Conservation (phyloP, 164 flowering plant species). For the Pachysandra terminalis region DNA sequence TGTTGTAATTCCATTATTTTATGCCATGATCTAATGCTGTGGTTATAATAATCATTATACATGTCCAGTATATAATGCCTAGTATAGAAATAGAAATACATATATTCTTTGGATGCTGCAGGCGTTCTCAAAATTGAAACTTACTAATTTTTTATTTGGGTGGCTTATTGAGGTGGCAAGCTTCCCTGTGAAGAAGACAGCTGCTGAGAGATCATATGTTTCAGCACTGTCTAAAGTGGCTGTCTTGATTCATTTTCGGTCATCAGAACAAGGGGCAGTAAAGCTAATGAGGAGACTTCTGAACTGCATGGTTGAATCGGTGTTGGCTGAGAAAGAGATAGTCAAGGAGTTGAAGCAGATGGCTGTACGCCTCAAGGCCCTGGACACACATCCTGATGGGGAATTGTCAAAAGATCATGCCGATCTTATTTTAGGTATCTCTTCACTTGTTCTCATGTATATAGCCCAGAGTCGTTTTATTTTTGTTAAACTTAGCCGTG, state of each 20-base stretch:
- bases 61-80: background rate
- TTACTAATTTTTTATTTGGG: constrained; percentile 3
- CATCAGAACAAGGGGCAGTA: constrained; percentile 63
- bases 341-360: constrained; percentile 65
- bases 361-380: constrained; percentile 52
- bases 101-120: background rate
- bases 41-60: background rate
- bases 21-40: background rate
- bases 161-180: constrained; percentile 47
- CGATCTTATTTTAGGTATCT: constrained; percentile 54
- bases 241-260: constrained; percentile 52
- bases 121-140: background rate
- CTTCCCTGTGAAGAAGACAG: constrained; percentile 64
- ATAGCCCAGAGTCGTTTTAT: background rate
- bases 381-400: constrained; percentile 59
- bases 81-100: background rate
- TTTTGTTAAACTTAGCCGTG: no score
- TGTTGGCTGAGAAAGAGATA: constrained; percentile 61
- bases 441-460: background rate
- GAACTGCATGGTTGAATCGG: constrained; percentile 36
- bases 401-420: constrained; percentile 50
- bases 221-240: constrained; percentile 64
- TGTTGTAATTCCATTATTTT: background rate
- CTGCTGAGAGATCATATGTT: constrained; percentile 76
- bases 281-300: constrained; percentile 68